A percentile compares a stretch with the other conserved stretches of the same genome.
Conservation (phyloP, 139 green algal genomes). For the Chlorella sorokiniana region DNA sequence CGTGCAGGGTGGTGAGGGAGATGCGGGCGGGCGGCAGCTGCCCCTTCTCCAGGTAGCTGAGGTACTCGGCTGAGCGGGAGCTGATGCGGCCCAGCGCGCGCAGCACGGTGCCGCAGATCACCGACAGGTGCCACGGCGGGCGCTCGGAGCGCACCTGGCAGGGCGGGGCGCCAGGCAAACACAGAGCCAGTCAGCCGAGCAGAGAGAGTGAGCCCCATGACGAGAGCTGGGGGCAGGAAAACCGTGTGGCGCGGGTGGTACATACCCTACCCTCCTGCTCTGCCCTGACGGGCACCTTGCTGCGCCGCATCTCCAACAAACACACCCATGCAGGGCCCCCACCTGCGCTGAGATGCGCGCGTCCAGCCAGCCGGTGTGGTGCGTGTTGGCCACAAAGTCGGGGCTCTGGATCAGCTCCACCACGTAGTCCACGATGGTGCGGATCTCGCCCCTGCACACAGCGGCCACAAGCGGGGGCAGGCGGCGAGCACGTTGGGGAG, state of each 20-base stretch:
- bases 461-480: background rate
- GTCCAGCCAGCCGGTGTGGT: slow-evolving; percentile 98
- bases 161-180: background rate
- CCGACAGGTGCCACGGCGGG: slow-evolving; percentile 89
- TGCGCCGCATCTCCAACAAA: background rate
- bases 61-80: slow-evolving; percentile 80
- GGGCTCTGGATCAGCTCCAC: slow-evolving; percentile 82
- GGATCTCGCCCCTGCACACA: slow-evolving; percentile 87
- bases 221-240: no score
- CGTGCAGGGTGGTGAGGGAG: slow-evolving; percentile 70
- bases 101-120: slow-evolving; percentile 83
- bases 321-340: background rate
- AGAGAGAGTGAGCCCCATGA: no score
- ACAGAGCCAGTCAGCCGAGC: no score
- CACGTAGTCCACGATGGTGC: slow-evolving; percentile 88
- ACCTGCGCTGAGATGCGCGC: slow-evolving; percentile 83
- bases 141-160: slow-evolving; percentile 58
- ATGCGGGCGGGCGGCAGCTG: slow-evolving; percentile 89
- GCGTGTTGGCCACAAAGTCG: slow-evolving; percentile 77
- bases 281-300: no score
- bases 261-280: no score
- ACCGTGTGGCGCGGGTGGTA: no score
- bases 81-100: slow-evolving; percentile 55
- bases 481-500: background rate
- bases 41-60: slow-evolving; percentile 91